phyloP scores from a whole-genome alignment of 2,329 filamentous ascomycete genomes.

The Ceratocystis lukuohia region DNA sequence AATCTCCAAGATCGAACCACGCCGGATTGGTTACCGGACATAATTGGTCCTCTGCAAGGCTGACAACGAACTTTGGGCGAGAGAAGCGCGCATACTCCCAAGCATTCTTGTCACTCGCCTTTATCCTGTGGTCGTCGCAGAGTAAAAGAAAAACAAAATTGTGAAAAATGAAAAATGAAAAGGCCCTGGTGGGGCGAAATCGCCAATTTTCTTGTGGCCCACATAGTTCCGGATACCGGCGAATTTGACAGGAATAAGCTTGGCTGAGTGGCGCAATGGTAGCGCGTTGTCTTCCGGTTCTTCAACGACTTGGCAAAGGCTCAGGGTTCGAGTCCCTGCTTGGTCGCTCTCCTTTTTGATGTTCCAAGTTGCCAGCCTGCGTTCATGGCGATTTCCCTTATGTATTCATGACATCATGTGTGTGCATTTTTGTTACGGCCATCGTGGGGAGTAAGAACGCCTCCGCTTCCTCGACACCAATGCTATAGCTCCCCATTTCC shows the following conservation, averaged over 20 bases:
- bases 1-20: no score
- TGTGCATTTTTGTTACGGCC: background rate
- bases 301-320: constrained; percentile 19
- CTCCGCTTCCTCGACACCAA: constrained; percentile 15
- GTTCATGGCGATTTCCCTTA: background rate
- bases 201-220: background rate
- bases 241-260: background rate
- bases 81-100: no score
- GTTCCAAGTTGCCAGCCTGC: background rate
- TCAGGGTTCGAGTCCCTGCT: constrained; percentile 20
- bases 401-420: background rate
- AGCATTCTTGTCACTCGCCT: no score
- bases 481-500: constrained; percentile 25
- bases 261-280: constrained; percentile 20
- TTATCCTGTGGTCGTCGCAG: no score
- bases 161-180: no score
- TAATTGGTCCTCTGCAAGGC: no score
- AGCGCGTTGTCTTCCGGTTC: constrained; percentile 21
- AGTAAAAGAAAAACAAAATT: no score
- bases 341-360: constrained; percentile 14
- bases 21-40: no score
- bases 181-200: background rate
- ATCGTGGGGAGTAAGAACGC: background rate
- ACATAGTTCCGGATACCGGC: background rate
- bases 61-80: no score